Conservation (phyloP, 75 land plant species). For the Pinus tabuliformis region DNA sequence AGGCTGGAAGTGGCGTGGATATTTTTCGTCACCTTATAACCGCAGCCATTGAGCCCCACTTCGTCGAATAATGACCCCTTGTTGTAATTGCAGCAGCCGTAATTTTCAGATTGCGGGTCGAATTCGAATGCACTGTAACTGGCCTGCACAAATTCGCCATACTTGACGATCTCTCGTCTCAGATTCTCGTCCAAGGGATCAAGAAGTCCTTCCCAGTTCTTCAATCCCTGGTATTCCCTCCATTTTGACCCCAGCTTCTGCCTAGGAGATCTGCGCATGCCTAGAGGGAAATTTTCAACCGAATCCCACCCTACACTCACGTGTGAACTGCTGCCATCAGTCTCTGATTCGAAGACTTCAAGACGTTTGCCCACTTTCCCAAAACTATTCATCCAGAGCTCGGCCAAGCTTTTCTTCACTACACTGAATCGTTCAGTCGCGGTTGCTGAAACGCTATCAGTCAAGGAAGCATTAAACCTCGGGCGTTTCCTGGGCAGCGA, state of each 20-base stretch:
- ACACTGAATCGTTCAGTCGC: too few species aligned
- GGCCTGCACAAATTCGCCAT: slow-evolving; percentile 58
- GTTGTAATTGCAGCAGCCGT: slow-evolving; percentile 31
- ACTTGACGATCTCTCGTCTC: slow-evolving; percentile 55
- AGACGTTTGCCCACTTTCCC: too few species aligned
- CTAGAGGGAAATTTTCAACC: too few species aligned
- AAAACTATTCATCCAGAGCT: too few species aligned
- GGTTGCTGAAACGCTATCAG: too few species aligned
- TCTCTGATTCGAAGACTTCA: too few species aligned
- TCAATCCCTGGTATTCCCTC: slow-evolving; percentile 49
- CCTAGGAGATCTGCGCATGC: too few species aligned
- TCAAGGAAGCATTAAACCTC: too few species aligned
- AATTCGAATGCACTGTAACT: slow-evolving; percentile 44
- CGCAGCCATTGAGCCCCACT: slow-evolving; percentile 30
- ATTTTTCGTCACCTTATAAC: slow-evolving; percentile 23
- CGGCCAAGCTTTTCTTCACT: too few species aligned
- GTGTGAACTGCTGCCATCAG: too few species aligned
- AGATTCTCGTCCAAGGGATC: slow-evolving; percentile 60
- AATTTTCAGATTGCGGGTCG: slow-evolving; percentile 19
- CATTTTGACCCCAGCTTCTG: slow-evolving; percentile 16
- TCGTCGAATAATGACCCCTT: slow-evolving; percentile 9
- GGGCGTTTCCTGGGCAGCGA: too few species aligned
- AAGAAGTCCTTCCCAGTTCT: slow-evolving; percentile 61
- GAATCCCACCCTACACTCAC: too few species aligned
- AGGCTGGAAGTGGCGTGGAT: slow-evolving; percentile 42